Percentiles rank a stretch among this genome's conserved stretches.
Evolutionary conservation across 495 filamentous ascomycete species (phyloP).

Genomic region (Neurospora sp.): DNA sequence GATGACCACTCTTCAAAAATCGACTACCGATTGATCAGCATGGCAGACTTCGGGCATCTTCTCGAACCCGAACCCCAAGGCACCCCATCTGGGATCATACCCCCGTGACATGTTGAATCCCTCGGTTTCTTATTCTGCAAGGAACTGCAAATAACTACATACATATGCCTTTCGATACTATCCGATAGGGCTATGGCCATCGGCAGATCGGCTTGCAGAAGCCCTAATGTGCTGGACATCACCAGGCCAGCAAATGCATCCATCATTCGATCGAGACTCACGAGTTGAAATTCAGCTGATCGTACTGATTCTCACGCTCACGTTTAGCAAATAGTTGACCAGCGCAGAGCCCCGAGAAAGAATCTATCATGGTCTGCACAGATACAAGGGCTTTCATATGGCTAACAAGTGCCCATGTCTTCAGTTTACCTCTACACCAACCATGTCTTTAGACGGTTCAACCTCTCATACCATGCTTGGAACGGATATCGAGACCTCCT

Average conservation of each 20-base stretch:
- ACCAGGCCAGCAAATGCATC: not conserved
- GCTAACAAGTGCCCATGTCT: not conserved
- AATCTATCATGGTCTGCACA: not conserved
- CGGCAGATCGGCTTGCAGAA: not conserved
- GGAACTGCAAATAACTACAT: not conserved
- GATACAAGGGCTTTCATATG: not conserved
- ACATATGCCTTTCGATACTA: not conserved
- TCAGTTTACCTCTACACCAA: not conserved
- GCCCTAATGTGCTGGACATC: not conserved
- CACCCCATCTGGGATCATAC: not conserved
- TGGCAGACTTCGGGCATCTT: not conserved
- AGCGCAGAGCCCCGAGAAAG: not conserved
- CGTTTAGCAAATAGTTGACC: not conserved
- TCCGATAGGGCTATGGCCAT: not conserved
- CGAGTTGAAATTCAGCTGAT: not conserved
- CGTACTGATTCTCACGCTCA: not conserved
- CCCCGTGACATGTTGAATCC: not conserved
- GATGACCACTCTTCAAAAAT: too few species aligned
- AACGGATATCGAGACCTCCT: not conserved
- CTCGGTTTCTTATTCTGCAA: not conserved
- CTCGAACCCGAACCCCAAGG: not conserved
- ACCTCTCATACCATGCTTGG: not conserved
- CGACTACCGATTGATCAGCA: not conserved
- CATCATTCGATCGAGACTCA: not conserved
- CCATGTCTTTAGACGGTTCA: not conserved